These are phyloP conservation scores for Beta vulgaris DNA, from an alignment of 148 eudicot genomes.

Conservation along the genomic window DNA sequence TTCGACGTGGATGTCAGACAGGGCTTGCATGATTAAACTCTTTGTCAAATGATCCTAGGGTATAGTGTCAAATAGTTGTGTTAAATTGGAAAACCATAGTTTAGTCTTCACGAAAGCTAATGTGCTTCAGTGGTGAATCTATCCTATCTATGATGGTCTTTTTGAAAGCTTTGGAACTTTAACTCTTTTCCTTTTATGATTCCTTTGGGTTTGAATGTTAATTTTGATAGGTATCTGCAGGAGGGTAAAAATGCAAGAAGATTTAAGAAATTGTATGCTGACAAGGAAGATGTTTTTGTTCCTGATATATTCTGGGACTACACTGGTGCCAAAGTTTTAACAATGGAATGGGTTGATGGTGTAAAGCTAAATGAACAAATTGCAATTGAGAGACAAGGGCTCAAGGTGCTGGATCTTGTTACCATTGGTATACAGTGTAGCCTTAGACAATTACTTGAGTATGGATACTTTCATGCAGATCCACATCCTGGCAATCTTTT, in stretches of 20 bases:
- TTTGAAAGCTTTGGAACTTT: background rate
- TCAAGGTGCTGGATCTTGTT: slow-evolving; percentile 90
- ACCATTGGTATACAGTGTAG: slow-evolving; percentile 96
- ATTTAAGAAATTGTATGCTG: slow-evolving; percentile 95
- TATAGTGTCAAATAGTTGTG: background rate
- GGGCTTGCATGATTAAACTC: background rate
- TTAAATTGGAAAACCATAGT: background rate
- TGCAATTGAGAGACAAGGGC: slow-evolving; percentile 88
- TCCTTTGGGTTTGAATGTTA: slow-evolving; percentile 63
- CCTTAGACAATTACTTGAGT: slow-evolving; percentile 93
- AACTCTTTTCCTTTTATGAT: slow-evolving; percentile 18
- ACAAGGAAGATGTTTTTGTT: slow-evolving; percentile 89
- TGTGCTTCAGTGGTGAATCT: background rate
- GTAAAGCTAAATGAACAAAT: slow-evolving; percentile 87
- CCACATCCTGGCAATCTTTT: slow-evolving; percentile 99
- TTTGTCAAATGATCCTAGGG: background rate
- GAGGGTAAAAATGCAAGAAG: slow-evolving; percentile 99
- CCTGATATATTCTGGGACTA: slow-evolving; percentile 99
- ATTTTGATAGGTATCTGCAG: slow-evolving; percentile 90
- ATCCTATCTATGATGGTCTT: background rate
- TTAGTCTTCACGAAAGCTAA: background rate
- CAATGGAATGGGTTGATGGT: slow-evolving; percentile 99
- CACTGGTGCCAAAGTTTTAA: slow-evolving; percentile 87
- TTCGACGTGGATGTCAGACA: background rate
- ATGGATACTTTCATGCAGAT: slow-evolving; percentile 98